Evolutionary conservation across 139 green algal species (phyloP), one percentile per base, ranked within the genome.

Genomic region (Chlorella vulgaris): DNA sequence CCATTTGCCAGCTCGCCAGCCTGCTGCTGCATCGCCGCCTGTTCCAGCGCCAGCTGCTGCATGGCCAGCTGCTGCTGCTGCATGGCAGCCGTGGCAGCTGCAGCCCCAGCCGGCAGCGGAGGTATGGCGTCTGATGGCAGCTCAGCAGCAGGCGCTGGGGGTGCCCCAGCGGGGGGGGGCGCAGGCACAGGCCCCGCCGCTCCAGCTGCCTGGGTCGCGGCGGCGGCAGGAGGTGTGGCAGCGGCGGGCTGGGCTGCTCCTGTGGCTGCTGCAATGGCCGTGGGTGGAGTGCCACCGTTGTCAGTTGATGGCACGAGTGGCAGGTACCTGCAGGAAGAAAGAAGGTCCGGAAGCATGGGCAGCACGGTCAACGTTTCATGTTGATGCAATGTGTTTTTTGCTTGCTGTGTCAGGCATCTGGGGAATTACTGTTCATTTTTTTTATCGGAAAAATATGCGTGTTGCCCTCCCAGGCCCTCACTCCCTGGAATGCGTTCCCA

Each of bases 41-140:
- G 71, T 50, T 78, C 24, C 31, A 65, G 40, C 7, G 80, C 60
- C 31, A 85, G 29, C 50, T 84, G 71, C 47, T 78, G 47, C 69
- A 62, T 38, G 24, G 7, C 28, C 69, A 62, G 39, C 69, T 76
- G 42, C 69, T 76, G 69, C 67, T 55, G 35, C 65, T 73, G 65
- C 65, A 29, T 24, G 22, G 21, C 15, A 0, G 38, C 7, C 4
- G n/a, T 22, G 28, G 42, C 69, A 28, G 42, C 26, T 26, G 67
- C 24, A 13, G 69, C 28, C 42, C 42, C n/a, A n/a, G n/a, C n/a
- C n/a, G n/a, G n/a, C n/a, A n/a, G n/a, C n/a, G n/a, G n/a, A n/a
- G n/a, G n/a, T n/a, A n/a, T n/a, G n/a, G n/a, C n/a, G n/a, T n/a
- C n/a, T n/a, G n/a, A n/a, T 31, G 55, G 36, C 53, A 28, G 31